Evolutionary conservation across 176 grass and related monocot species (phyloP).

Genomic region (Cenchrus americanus): DNA sequence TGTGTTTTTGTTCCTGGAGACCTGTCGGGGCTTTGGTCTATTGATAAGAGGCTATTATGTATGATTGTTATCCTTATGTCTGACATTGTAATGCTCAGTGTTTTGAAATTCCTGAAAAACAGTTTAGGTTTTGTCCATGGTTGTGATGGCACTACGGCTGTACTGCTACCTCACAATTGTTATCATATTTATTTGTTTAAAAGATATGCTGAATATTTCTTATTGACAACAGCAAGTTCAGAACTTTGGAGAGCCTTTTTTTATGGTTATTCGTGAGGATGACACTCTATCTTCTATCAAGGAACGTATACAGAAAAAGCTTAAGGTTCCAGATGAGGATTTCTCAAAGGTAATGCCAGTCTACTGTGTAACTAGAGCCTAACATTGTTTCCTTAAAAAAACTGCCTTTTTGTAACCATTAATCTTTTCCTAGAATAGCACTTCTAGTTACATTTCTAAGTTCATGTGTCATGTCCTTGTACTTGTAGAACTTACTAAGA

Average conservation of each 20-base stretch:
- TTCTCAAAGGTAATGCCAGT: constrained; percentile 75
- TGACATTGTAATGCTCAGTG: background rate
- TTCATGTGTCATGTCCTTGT: background rate
- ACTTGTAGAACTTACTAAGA: background rate
- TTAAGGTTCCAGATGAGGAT: constrained; percentile 88
- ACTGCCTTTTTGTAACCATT: background rate
- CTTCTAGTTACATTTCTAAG: background rate
- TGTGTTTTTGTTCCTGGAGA: too few relatives aligned
- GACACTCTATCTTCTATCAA: constrained; percentile 87
- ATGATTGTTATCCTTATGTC: background rate
- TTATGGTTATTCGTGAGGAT: constrained; percentile 94
- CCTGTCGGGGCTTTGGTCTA: too few relatives aligned
- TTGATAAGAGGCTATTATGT: too few relatives aligned
- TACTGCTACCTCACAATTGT: background rate
- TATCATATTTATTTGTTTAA: constrained; percentile 27
- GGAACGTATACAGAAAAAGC: constrained; percentile 87
- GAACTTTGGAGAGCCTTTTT: constrained; percentile 99
- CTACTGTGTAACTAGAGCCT: background rate
- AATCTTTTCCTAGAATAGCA: background rate
- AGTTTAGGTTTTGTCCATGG: background rate
- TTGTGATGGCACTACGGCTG: background rate
- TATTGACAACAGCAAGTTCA: constrained; percentile 80
- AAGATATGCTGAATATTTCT: constrained; percentile 29
- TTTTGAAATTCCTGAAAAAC: background rate
- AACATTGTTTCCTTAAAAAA: too few relatives aligned